Conservation (phyloP, 78 protist species). For the Dictyostelium capitatum region DNA sequence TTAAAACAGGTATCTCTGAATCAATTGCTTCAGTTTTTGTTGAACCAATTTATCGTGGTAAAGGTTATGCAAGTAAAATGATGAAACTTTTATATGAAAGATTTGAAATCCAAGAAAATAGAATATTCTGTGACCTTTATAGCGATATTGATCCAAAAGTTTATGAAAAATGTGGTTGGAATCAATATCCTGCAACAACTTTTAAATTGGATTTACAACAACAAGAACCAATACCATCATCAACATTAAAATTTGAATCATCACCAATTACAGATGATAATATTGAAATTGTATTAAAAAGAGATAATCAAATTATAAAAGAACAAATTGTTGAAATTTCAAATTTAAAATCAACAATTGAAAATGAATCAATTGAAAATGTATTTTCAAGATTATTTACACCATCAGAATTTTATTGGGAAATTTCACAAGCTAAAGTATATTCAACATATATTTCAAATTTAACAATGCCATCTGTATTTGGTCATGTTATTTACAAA, state of each 20-base stretch:
- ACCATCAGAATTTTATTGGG: constrained; percentile 8
- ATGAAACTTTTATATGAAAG: constrained; percentile 28
- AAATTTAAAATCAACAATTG: background rate
- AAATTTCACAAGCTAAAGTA: constrained; percentile 1
- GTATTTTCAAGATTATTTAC: constrained; percentile 14
- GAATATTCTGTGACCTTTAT: constrained; percentile 50
- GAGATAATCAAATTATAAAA: background rate
- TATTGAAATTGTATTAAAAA: background rate
- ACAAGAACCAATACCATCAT: background rate
- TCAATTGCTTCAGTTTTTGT: constrained; percentile 66
- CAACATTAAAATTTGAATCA: background rate
- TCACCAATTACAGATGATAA: background rate
- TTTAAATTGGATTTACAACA: background rate
- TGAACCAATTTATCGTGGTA: constrained; percentile 14
- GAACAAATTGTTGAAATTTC: background rate
- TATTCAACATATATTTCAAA: background rate
- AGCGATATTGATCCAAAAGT: constrained; percentile 62
- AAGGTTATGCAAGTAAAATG: constrained; percentile 35
- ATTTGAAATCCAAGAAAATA: background rate
- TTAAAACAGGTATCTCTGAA: constrained; percentile 20
- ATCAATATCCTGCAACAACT: background rate
- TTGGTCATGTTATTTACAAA: background rate
- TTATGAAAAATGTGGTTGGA: constrained; percentile 74
- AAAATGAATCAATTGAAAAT: background rate
- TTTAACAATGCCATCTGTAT: background rate